Base-by-base conservation (phyloP, 2,329 filamentous ascomycete genomes). In the Calonectria pseudoreteaudii region DNA sequence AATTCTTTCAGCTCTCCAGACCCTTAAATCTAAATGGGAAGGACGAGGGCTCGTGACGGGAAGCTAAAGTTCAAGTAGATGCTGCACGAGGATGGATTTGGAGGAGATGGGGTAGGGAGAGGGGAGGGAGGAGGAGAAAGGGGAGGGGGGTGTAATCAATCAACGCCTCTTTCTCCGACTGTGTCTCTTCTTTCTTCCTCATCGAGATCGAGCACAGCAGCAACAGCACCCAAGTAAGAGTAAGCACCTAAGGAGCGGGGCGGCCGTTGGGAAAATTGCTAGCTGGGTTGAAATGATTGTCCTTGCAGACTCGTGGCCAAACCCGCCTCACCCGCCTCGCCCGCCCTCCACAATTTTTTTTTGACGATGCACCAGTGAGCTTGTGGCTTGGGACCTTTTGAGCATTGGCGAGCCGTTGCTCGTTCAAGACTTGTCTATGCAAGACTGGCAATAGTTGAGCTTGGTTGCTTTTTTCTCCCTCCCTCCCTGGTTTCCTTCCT, bases 311-410 rank as follows among this genome's bases (percentile, higher is more conserved):
- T 65, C 60, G 26, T 49, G 41, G 65, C 64, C 50, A 66, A 67
- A 71, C 70, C 65, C 70, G 70, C 65, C 70, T 72, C 70, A 47
- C 70, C 70, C 70, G 70, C 69, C 69, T 58, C 69, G 36, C 62
- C 69, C 30, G 49, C 38, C 38, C 65, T 30, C 50, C 49, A 23
- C 38, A 34, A 34, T 65, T 65, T 13, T 31, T 34, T 49, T 44
- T 41, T 18, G 28, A 65, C 60, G 60, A 65, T 20, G 41, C 60
- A 47, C 23, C 38, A 49, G 30, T 23, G 18, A 41, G 20, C 26
- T 31, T 26, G 41, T 38, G 60, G 60, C 30, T 49, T 62, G 36
- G 56, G 56, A 41, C 56, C 36, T 38, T 62, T 60, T 41, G 31
- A 23, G 14, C 13, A 26, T 28, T 60, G 34, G 23, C 23, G 36